A percentile compares a stretch with the other conserved stretches of the same genome.
Conservation (phyloP, 2,329 filamentous ascomycete species). For the Beauveria bassiana region DNA sequence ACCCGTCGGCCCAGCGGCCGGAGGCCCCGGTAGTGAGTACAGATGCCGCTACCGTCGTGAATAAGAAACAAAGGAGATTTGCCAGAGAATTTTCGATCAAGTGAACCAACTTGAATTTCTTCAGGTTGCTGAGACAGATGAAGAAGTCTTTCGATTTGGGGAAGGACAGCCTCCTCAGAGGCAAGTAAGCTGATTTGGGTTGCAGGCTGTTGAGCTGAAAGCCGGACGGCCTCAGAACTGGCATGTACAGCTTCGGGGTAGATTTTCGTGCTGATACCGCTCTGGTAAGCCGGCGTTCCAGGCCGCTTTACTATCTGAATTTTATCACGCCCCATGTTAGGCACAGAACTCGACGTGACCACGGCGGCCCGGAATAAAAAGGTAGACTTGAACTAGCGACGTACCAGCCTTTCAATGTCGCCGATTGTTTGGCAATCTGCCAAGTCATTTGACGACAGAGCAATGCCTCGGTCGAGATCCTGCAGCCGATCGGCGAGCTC, state of each 20-base stretch:
- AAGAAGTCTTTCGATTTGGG: background rate
- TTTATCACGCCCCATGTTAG: background rate
- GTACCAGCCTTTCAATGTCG: background rate
- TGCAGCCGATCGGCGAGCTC: background rate
- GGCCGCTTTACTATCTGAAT: background rate
- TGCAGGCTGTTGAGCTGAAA: background rate
- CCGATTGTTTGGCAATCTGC: background rate
- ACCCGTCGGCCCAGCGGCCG: slow-evolving; percentile 8
- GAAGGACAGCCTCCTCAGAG: background rate
- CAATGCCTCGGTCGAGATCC: background rate
- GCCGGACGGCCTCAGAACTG: background rate
- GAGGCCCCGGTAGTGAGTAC: slow-evolving; percentile 11
- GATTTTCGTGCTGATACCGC: background rate
- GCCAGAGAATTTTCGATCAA: background rate
- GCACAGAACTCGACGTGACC: background rate
- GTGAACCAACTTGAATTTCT: background rate
- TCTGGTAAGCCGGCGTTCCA: background rate
- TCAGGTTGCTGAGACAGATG: background rate
- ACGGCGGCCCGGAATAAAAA: background rate
- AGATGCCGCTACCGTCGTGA: slow-evolving; percentile 24
- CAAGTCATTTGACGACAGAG: background rate
- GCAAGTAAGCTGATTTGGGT: background rate
- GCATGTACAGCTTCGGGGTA: background rate
- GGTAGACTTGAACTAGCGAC: background rate
- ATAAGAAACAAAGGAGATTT: slow-evolving; percentile 17